Evolutionary conservation across 495 filamentous ascomycete genomes (phyloP).

Genomic region (Lindgomyces ingoldianus): DNA sequence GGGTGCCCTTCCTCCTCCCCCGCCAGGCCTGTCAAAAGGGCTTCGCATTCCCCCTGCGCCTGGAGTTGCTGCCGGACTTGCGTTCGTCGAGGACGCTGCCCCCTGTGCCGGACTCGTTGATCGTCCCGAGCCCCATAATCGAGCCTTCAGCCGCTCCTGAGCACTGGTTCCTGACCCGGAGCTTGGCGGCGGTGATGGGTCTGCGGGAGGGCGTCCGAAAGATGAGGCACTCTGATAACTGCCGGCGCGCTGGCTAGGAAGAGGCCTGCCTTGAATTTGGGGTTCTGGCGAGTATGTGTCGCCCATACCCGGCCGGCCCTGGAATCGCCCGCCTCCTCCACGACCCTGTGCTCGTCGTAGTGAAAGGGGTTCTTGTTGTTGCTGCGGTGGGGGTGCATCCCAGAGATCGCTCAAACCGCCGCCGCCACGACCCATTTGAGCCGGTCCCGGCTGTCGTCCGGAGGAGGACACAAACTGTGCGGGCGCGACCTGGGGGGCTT

Average conservation of each 20-base stretch:
- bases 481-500: conserved; percentile 60
- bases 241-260: conserved; percentile 70
- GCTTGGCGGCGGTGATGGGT: conserved; percentile 44
- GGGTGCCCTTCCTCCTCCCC: conserved; percentile 15
- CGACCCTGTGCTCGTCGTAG: conserved; percentile 51
- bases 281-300: conserved; percentile 40
- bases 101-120: conserved; percentile 32
- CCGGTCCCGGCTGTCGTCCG: conserved; percentile 41
- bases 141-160: conserved; percentile 67
- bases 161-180: conserved; percentile 53
- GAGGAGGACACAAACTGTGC: conserved; percentile 47
- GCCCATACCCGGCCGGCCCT: conserved; percentile 31
- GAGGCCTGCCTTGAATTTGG: conserved; percentile 55
- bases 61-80: conserved; percentile 23
- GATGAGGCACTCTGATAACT: conserved; percentile 60
- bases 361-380: conserved; percentile 55
- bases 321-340: conserved; percentile 36
- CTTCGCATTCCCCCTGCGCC: conserved; percentile 11
- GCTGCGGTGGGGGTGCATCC: conserved; percentile 60
- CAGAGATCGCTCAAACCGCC: conserved; percentile 77
- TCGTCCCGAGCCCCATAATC: conserved; percentile 58
- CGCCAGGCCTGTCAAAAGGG: conserved; percentile 22
- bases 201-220: conserved; percentile 40
- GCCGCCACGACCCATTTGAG: conserved; percentile 46
- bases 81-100: conserved; percentile 18